phyloP scores from a whole-genome alignment of 306 rosid genomes.

The Cicer judaicum region DNA sequence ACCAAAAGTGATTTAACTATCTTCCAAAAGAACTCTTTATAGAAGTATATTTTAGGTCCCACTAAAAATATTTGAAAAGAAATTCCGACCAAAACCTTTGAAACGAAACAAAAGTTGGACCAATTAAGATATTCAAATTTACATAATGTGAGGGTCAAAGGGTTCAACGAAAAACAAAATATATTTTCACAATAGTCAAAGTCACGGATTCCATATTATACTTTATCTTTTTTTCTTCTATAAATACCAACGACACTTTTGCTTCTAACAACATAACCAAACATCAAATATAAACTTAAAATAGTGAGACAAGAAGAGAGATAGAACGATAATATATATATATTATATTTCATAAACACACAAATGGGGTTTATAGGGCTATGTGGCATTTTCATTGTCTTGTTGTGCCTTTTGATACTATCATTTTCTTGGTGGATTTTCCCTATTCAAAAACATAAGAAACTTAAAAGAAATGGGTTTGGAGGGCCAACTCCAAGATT shows the following conservation, averaged over 20 bases:
- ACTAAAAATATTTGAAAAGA: slow-evolving; percentile 1
- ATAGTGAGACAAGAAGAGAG: not conserved
- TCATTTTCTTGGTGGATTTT: slow-evolving; percentile 62
- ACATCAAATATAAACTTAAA: not conserved
- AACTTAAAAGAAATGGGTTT: slow-evolving; percentile 67
- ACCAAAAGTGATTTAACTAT: no score
- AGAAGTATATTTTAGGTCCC: not conserved
- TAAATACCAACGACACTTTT: slow-evolving; percentile 49
- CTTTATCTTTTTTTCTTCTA: slow-evolving; percentile 35
- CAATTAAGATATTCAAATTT: slow-evolving; percentile 13
- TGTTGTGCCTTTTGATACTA: slow-evolving; percentile 45
- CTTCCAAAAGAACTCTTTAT: no score
- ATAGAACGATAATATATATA: not conserved
- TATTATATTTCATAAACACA: not conserved
- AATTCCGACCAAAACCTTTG: slow-evolving; percentile 32
- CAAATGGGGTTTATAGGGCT: slow-evolving; percentile 49
- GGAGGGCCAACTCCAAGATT: slow-evolving; percentile 75
- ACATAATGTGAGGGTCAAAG: slow-evolving; percentile 21
- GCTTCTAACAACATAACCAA: slow-evolving; percentile 28
- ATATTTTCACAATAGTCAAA: slow-evolving; percentile 47
- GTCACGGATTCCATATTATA: slow-evolving; percentile 42
- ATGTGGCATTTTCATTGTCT: slow-evolving; percentile 27
- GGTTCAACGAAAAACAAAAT: slow-evolving; percentile 21
- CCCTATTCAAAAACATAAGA: slow-evolving; percentile 53
- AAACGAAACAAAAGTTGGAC: slow-evolving; percentile 40